A percentile compares a stretch with the other conserved stretches of the same genome.
Conservation (phyloP, 73 alveolate genomes). For the Paramecium pentaurelia region DNA sequence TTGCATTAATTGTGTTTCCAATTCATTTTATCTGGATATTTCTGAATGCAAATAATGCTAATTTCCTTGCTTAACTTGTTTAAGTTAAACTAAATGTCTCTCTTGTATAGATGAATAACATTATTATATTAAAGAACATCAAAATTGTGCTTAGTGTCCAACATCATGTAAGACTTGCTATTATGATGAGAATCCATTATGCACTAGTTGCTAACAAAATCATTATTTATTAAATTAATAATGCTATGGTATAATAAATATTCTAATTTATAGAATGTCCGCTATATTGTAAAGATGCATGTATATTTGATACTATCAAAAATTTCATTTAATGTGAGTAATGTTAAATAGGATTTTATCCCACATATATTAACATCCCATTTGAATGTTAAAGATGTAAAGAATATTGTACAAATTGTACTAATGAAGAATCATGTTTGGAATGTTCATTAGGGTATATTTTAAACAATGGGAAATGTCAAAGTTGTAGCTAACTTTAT, state of each 20-base stretch:
- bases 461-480: background rate
- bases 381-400: background rate
- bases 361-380: background rate
- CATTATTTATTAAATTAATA: background rate
- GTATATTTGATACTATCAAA: background rate
- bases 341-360: background rate
- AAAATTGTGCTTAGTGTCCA: background rate
- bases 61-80: background rate
- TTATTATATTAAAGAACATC: background rate
- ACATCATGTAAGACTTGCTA: background rate
- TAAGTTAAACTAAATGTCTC: background rate
- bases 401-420: background rate
- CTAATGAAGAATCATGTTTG: background rate
- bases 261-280: background rate
- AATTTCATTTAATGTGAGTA: background rate
- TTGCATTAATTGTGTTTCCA: background rate
- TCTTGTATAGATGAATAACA: background rate
- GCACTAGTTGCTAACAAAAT: background rate
- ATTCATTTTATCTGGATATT: background rate
- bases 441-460: background rate
- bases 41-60: background rate
- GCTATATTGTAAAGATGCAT: background rate
- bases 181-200: background rate
- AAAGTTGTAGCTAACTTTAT: background rate
- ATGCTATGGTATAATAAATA: background rate